Base-by-base conservation (phyloP, 345 rosid genomes). In the Pistacia vera region DNA sequence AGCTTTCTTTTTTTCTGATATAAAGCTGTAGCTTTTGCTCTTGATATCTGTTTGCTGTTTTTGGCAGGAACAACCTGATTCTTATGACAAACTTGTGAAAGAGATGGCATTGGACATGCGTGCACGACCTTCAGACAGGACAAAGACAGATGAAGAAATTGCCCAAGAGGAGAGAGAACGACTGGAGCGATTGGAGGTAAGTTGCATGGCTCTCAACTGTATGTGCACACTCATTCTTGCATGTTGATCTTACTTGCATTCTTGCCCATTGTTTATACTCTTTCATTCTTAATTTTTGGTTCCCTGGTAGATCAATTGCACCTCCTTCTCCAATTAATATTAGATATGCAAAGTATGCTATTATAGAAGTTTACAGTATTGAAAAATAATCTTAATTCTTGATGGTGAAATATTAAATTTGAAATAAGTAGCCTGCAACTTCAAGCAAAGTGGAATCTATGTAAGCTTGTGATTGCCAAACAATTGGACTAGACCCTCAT, bases 91-190 rank as follows among this genome's bases (percentile, higher is more conserved):
- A 68, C 89, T 88, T 74, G 87, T 89, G 69, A 81, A 81, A 65
- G 87, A 49, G 72, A 82, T 93, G 94, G 71, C 83, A 49, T 71
- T 87, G 80, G 98, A 92, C 65, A 86, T 85, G 64, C 97, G 97
- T 66, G 96, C 94, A 81, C 89, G 84, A 48, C 92, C 98, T 44
- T 88, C 97, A 36, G 97, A 93, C 65, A 88, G 97, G 81, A 91
- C 89, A 64, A 93, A 92, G 87, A 91, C 94, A 61, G 89, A 92
- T n/a, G 98, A 96, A 79, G 99, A 96, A 86, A 89, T 92, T 89
- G 99, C 98, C n/a, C 97, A 92, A 81, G 90, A 85, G 66, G 95
- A 93, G 82, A 85, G 88, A 80, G 97, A 93, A 82, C 90, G 86
- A n/a, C 82, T 93, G 36, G 92, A 86, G 79, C 82, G 33, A 66